Evolutionary conservation across 805 yeast genomes (phyloP).

Genomic region (Starmerella apicola): DNA sequence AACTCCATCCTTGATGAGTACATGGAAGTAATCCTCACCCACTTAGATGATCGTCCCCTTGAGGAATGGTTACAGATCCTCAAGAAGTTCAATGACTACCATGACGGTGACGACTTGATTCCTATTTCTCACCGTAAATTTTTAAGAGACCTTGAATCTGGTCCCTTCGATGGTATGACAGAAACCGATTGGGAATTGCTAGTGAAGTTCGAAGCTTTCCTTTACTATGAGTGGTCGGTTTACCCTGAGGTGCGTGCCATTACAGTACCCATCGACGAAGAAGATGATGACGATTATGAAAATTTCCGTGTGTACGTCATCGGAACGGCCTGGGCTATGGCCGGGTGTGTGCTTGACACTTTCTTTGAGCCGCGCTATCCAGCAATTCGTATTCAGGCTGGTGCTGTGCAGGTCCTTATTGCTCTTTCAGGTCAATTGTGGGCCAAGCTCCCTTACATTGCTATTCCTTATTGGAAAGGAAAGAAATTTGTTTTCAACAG

Average conservation of each 20-base stretch:
- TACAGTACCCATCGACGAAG: slow-evolving; percentile 41
- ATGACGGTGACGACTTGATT: slow-evolving; percentile 38
- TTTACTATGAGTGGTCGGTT: slow-evolving; percentile 37
- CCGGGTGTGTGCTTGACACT: slow-evolving; percentile 45
- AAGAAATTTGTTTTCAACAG: slow-evolving; percentile 34
- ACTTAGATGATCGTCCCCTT: slow-evolving; percentile 21
- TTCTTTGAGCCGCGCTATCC: slow-evolving; percentile 52
- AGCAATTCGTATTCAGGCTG: slow-evolving; percentile 35
- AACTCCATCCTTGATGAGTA: slow-evolving; percentile 7
- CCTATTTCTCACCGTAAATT: slow-evolving; percentile 30
- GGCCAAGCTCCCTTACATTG: slow-evolving; percentile 20
- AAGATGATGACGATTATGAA: slow-evolving; percentile 32
- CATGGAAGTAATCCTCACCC: slow-evolving; percentile 10
- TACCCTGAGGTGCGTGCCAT: slow-evolving; percentile 51
- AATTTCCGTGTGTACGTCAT: slow-evolving; percentile 41
- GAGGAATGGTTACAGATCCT: slow-evolving; percentile 35
- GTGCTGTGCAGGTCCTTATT: slow-evolving; percentile 47
- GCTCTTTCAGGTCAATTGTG: slow-evolving; percentile 44
- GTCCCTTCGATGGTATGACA: slow-evolving; percentile 7
- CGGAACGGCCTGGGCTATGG: slow-evolving; percentile 38
- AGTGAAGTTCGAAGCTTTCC: slow-evolving; percentile 32
- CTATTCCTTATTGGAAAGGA: slow-evolving; percentile 3
- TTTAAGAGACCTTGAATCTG: slow-evolving; percentile 24
- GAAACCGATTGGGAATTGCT: slow-evolving; percentile 19
- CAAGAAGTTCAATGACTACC: slow-evolving; percentile 31